Evolutionary conservation across 2,329 filamentous ascomycete species (phyloP).

Genomic region (Purpureocillium lavendulum): DNA sequence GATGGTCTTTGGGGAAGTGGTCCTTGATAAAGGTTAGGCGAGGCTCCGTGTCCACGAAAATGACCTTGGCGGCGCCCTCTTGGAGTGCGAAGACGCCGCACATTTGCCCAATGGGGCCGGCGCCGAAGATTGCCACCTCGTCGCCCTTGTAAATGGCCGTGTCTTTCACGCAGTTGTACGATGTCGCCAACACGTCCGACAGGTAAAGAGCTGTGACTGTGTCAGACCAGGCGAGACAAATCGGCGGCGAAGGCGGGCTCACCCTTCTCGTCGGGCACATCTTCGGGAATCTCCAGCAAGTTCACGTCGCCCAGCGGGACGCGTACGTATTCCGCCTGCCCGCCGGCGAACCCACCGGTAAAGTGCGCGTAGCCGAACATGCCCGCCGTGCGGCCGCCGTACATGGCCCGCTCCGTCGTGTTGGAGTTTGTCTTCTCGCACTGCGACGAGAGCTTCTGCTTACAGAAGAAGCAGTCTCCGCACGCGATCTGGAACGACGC

Average conservation of each 20-base stretch:
- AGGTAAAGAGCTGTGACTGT: conserved; percentile 50
- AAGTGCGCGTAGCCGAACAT: conserved; percentile 72
- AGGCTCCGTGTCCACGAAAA: conserved; percentile 68
- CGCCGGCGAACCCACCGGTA: conserved; percentile 79
- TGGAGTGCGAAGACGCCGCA: conserved; percentile 63
- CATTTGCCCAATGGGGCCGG: conserved; percentile 83
- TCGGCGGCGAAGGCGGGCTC: no score
- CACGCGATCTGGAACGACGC: conserved; percentile 81
- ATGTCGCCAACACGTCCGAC: conserved; percentile 71
- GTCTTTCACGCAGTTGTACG: conserved; percentile 76
- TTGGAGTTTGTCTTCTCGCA: conserved; percentile 77
- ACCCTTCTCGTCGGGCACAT: conserved; percentile 76
- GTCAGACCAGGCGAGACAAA: no score
- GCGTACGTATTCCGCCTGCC: conserved; percentile 79
- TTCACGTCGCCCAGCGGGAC: conserved; percentile 78
- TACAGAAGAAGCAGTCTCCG: conserved; percentile 67
- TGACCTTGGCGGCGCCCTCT: conserved; percentile 68
- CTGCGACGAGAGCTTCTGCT: conserved; percentile 68
- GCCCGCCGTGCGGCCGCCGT: conserved; percentile 67
- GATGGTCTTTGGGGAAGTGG: conserved; percentile 43
- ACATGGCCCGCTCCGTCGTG: conserved; percentile 63
- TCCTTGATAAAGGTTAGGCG: conserved; percentile 60
- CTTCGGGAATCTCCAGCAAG: conserved; percentile 67
- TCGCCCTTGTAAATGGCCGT: conserved; percentile 73
- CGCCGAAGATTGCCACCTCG: conserved; percentile 76